Evolutionary conservation across 2,329 filamentous ascomycete species (phyloP).

Genomic region (Huntiella omanensis): DNA sequence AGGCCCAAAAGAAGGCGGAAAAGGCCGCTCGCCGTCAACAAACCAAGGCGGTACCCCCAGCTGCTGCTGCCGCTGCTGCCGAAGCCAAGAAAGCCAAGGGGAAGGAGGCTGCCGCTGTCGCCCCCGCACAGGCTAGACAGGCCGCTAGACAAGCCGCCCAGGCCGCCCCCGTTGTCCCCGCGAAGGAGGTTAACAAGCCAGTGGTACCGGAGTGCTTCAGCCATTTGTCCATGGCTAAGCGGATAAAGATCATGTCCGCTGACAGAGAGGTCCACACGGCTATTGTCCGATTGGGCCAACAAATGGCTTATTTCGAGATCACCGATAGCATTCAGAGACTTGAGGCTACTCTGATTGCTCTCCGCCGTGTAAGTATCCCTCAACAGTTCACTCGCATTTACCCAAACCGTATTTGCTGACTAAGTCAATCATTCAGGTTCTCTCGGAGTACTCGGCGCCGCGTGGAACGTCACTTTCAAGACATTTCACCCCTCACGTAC

Average conservation of each 20-base stretch:
- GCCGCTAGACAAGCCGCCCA: slow-evolving; percentile 21
- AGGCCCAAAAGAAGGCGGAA: slow-evolving; percentile 77
- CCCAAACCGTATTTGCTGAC: slow-evolving; percentile 1
- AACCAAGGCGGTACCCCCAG: slow-evolving; percentile 37
- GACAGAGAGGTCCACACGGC: slow-evolving; percentile 71
- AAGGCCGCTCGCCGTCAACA: slow-evolving; percentile 72
- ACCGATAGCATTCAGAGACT: slow-evolving; percentile 79
- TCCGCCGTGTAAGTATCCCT: slow-evolving; percentile 52
- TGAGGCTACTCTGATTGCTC: slow-evolving; percentile 71
- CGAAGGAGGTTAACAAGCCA: slow-evolving; percentile 33
- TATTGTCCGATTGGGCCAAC: slow-evolving; percentile 67
- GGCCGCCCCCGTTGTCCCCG: slow-evolving; percentile 19
- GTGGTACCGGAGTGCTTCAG: slow-evolving; percentile 57
- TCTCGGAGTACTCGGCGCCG: slow-evolving; percentile 82
- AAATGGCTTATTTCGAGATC: slow-evolving; percentile 75
- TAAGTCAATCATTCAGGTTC: slow-evolving; percentile 39
- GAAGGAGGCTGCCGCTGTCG: slow-evolving; percentile 4
- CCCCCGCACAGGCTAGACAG: slow-evolving; percentile 15
- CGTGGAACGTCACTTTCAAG: slow-evolving; percentile 67
- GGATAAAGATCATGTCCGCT: slow-evolving; percentile 35
- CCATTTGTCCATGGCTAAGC: slow-evolving; percentile 53
- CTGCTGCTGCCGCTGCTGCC: slow-evolving; percentile 21
- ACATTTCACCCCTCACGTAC: slow-evolving; percentile 76
- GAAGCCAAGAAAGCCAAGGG: slow-evolving; percentile 24
- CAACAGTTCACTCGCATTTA: not conserved